Conservation (phyloP, 108 stramenopile genomes). For the Bacterosira constricta region DNA sequence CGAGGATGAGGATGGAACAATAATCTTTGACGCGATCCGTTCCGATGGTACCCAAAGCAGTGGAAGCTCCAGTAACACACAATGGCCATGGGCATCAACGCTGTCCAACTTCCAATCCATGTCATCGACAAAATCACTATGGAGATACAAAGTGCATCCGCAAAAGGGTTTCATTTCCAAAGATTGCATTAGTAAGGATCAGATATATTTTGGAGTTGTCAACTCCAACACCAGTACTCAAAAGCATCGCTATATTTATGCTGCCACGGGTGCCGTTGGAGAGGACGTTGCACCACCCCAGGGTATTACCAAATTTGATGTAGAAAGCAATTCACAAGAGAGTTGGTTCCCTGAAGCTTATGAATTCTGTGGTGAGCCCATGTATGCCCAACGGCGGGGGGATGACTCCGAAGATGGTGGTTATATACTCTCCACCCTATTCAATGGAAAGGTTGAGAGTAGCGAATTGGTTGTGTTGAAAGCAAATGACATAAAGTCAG, state of each 20-base stretch:
- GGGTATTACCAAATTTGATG: slow-evolving; percentile 75
- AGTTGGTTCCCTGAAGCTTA: slow-evolving; percentile 71
- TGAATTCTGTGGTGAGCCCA: slow-evolving; percentile 89
- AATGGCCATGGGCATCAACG: slow-evolving; percentile 77
- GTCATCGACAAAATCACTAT: slow-evolving; percentile 65
- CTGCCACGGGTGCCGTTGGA: slow-evolving; percentile 67
- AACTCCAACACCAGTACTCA: slow-evolving; percentile 63
- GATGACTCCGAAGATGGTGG: slow-evolving; percentile 64
- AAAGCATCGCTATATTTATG: slow-evolving; percentile 67
- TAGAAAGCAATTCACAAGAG: slow-evolving; percentile 52
- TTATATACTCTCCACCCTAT: slow-evolving; percentile 72
- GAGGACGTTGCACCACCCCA: slow-evolving; percentile 73
- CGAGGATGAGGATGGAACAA: slow-evolving; percentile 64
- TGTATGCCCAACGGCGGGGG: slow-evolving; percentile 62
- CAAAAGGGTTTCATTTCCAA: slow-evolving; percentile 57
- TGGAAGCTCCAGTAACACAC: slow-evolving; percentile 3
- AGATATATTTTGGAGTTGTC: slow-evolving; percentile 80
- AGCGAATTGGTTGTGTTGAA: slow-evolving; percentile 74
- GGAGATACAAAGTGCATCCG: slow-evolving; percentile 69
- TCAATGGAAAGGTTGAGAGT: slow-evolving; percentile 59
- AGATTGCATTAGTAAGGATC: slow-evolving; percentile 53
- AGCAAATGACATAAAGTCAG: slow-evolving; percentile 56
- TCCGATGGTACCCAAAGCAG: slow-evolving; percentile 24
- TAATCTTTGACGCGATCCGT: slow-evolving; percentile 82
- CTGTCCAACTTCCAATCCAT: slow-evolving; percentile 51